phyloP scores from a whole-genome alignment of 306 rosid species.

The Quercus cerris region DNA sequence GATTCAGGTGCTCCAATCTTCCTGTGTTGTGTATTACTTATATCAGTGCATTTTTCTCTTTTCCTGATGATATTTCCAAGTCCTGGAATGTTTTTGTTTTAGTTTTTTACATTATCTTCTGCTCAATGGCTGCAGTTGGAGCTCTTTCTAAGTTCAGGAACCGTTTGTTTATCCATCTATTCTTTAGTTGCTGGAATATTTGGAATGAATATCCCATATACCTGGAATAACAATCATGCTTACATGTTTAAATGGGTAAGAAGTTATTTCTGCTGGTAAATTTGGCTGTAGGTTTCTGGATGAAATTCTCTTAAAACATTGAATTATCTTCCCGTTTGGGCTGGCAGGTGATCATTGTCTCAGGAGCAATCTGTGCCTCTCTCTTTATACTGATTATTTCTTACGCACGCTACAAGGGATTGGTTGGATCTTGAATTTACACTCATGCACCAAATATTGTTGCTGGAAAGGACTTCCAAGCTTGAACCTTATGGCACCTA shows the following conservation, averaged over 20 bases:
- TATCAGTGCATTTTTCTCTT: background rate
- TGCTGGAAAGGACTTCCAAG: slow-evolving; percentile 6
- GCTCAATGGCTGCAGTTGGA: slow-evolving; percentile 55
- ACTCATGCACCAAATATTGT: background rate
- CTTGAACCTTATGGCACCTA: background rate
- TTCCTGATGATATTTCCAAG: background rate
- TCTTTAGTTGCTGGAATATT: slow-evolving; percentile 62
- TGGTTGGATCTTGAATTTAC: slow-evolving; percentile 55
- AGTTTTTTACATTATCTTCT: background rate
- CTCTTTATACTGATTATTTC: slow-evolving; percentile 33
- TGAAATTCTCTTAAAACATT: background rate
- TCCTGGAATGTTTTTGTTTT: background rate
- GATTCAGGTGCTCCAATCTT: slow-evolving; percentile 55
- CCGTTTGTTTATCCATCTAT: slow-evolving; percentile 46
- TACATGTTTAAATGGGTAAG: slow-evolving; percentile 86
- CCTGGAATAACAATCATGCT: slow-evolving; percentile 41
- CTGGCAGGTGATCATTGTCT: slow-evolving; percentile 50
- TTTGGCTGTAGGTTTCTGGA: background rate
- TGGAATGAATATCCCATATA: slow-evolving; percentile 67
- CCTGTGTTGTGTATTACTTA: background rate
- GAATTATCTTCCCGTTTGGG: background rate
- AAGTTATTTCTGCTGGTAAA: background rate
- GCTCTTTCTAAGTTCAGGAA: slow-evolving; percentile 63
- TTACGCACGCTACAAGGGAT: slow-evolving; percentile 64
- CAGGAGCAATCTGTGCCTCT: slow-evolving; percentile 24